Conservation (phyloP, 805 yeast species). For the Pichia kluyveri region DNA sequence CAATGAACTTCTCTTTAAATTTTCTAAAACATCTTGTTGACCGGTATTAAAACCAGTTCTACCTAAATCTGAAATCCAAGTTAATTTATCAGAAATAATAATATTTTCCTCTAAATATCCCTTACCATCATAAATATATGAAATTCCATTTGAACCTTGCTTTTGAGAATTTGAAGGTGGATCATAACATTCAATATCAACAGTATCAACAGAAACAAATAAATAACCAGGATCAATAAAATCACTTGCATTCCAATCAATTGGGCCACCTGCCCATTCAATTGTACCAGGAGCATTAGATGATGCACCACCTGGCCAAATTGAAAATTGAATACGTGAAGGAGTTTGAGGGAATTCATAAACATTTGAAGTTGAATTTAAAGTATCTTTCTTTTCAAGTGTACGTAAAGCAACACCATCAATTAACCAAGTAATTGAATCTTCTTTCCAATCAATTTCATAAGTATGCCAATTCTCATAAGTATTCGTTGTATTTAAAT, state of each 20-base stretch:
- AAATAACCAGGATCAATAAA: slow-evolving; percentile 72
- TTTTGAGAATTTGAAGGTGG: slow-evolving; percentile 48
- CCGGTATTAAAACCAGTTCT: slow-evolving; percentile 62
- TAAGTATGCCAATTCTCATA: slow-evolving; percentile 64
- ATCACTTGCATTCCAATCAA: slow-evolving; percentile 76
- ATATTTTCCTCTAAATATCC: slow-evolving; percentile 42
- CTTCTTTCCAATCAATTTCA: slow-evolving; percentile 77
- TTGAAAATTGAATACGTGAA: slow-evolving; percentile 57
- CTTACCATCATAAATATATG: slow-evolving; percentile 46
- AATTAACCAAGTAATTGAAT: slow-evolving; percentile 57
- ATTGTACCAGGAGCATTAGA: slow-evolving; percentile 52
- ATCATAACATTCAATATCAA: slow-evolving; percentile 61
- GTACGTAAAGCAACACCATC: slow-evolving; percentile 66
- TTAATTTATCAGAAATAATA: slow-evolving; percentile 51
- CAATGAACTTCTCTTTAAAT: neutral
- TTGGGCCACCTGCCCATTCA: slow-evolving; percentile 83
- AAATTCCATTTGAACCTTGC: slow-evolving; percentile 30
- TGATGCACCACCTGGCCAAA: slow-evolving; percentile 71
- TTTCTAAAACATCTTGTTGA: slow-evolving; percentile 24
- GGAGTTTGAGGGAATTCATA: slow-evolving; percentile 70
- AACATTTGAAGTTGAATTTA: slow-evolving; percentile 47
- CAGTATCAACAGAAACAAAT: slow-evolving; percentile 53
- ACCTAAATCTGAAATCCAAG: slow-evolving; percentile 49
- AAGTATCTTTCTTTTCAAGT: slow-evolving; percentile 50
- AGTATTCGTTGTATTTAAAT: slow-evolving; percentile 41